These are phyloP conservation scores for Fusarium marasasianum DNA, from an alignment of 2,329 filamentous ascomycete genomes.

Conservation along the genomic window DNA sequence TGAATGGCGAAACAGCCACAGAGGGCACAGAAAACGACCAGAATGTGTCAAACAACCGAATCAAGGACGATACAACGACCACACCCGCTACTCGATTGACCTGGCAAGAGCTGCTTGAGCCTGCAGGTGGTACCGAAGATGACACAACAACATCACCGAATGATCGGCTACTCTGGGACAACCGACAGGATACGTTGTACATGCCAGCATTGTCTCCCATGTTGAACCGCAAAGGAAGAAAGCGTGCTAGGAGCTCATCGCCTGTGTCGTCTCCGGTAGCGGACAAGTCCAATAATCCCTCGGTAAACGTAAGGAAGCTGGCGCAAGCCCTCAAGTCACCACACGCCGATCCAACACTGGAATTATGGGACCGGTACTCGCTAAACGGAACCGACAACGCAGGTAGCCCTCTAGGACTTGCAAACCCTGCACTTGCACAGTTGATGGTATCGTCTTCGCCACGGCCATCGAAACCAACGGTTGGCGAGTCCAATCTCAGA, in stretches of 20 bases:
- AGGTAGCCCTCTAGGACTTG: slow-evolving; percentile 55
- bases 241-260: slow-evolving; percentile 79
- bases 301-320: slow-evolving; percentile 67
- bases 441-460: slow-evolving; percentile 78
- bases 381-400: slow-evolving; percentile 53
- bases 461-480: slow-evolving; percentile 60
- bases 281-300: slow-evolving; percentile 54
- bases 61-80: slow-evolving; percentile 37
- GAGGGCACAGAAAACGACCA: slow-evolving; percentile 29
- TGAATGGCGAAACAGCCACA: slow-evolving; percentile 26
- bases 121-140: slow-evolving; percentile 53
- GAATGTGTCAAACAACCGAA: background rate
- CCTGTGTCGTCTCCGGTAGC: slow-evolving; percentile 73
- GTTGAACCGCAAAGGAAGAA: slow-evolving; percentile 63
- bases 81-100: slow-evolving; percentile 64
- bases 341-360: slow-evolving; percentile 75
- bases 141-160: slow-evolving; percentile 64
- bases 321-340: slow-evolving; percentile 71
- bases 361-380: slow-evolving; percentile 81
- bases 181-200: slow-evolving; percentile 54
- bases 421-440: slow-evolving; percentile 69
- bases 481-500: slow-evolving; percentile 57
- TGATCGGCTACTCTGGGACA: slow-evolving; percentile 70
- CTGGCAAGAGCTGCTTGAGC: slow-evolving; percentile 67
- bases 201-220: slow-evolving; percentile 57